A percentile compares a stretch with the other conserved stretches of the same genome.
phyloP scores from a whole-genome alignment of 2,329 filamentous ascomycete species.

The Akanthomyces muscarius region DNA sequence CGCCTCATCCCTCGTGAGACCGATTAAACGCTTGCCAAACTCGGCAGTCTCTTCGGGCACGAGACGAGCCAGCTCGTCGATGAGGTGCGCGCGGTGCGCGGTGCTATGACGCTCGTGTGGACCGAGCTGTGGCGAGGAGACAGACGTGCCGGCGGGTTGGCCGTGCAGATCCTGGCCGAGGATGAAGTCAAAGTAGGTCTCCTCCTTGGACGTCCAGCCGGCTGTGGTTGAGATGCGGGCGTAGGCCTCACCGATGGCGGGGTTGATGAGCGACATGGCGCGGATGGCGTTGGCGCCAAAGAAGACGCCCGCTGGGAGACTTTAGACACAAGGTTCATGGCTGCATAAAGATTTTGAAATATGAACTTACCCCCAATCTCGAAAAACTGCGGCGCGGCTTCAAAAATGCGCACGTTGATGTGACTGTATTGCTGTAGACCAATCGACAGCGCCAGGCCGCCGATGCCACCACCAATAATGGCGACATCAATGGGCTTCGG shows the following conservation, averaged over 20 bases:
- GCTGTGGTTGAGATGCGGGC: slow-evolving; percentile 30
- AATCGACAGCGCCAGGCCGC: slow-evolving; percentile 42
- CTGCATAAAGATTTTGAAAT: background rate
- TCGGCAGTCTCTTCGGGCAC: slow-evolving; percentile 30
- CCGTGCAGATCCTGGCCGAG: slow-evolving; percentile 15
- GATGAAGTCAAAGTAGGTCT: slow-evolving; percentile 24
- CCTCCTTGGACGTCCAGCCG: slow-evolving; percentile 24
- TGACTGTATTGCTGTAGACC: slow-evolving; percentile 34
- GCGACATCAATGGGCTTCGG: slow-evolving; percentile 27
- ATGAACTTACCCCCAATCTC: slow-evolving; percentile 11
- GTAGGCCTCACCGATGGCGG: slow-evolving; percentile 29
- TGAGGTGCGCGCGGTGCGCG: slow-evolving; percentile 36
- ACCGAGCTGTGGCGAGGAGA: slow-evolving; percentile 15
- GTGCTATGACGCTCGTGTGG: slow-evolving; percentile 28
- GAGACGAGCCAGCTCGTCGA: slow-evolving; percentile 37
- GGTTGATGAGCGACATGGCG: slow-evolving; percentile 33
- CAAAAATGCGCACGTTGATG: slow-evolving; percentile 28
- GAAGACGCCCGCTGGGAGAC: slow-evolving; percentile 36
- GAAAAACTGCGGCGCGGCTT: slow-evolving; percentile 13
- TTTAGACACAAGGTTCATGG: too few relatives aligned
- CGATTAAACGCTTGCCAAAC: slow-evolving; percentile 34
- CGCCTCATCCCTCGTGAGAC: slow-evolving; percentile 25
- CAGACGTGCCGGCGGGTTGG: background rate
- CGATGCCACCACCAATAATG: slow-evolving; percentile 48
- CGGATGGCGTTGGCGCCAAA: slow-evolving; percentile 44